These are phyloP conservation scores for Phytophthora podocarpi DNA, from an alignment of 352 stramenopile genomes.

Conservation along the genomic window DNA sequence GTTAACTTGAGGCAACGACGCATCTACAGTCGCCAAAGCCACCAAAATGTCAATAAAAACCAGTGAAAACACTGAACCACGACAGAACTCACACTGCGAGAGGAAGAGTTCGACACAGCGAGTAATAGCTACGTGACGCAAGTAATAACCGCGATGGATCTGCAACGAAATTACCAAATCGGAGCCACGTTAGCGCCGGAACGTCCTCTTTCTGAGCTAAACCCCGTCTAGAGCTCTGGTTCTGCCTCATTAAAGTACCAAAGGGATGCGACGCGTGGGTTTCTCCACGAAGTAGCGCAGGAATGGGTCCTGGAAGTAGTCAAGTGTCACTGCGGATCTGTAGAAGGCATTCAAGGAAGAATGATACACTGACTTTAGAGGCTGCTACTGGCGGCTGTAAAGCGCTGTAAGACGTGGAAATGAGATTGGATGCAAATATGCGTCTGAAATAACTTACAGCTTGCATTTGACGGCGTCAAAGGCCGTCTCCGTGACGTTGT, in stretches of 20 bases:
- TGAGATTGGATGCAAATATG: neutral
- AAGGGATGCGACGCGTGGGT: constrained; percentile 64
- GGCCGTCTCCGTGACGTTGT: constrained; percentile 81
- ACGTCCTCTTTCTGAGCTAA: neutral
- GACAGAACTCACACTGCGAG: constrained; percentile 20
- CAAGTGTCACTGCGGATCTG: constrained; percentile 63
- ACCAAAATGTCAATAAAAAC: constrained; percentile 12
- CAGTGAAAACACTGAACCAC: neutral
- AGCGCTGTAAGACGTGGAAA: neutral
- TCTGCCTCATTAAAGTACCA: constrained; percentile 37
- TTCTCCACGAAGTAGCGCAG: constrained; percentile 65
- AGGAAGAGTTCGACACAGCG: constrained; percentile 67
- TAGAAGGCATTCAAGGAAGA: neutral
- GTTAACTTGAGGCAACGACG: constrained; percentile 38
- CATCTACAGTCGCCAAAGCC: constrained; percentile 15
- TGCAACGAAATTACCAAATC: constrained; percentile 20
- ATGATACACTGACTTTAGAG: constrained; percentile 28
- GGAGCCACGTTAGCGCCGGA: neutral
- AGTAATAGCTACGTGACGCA: constrained; percentile 63
- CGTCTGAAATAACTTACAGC: constrained; percentile 46
- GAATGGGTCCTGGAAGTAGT: constrained; percentile 70
- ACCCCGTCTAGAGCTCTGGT: neutral
- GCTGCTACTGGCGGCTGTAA: constrained; percentile 5
- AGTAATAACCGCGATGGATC: constrained; percentile 83
- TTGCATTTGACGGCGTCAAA: constrained; percentile 81